These are phyloP conservation scores for Botrytis byssoidea DNA, from an alignment of 2,329 filamentous ascomycete genomes.

Conservation along the genomic window DNA sequence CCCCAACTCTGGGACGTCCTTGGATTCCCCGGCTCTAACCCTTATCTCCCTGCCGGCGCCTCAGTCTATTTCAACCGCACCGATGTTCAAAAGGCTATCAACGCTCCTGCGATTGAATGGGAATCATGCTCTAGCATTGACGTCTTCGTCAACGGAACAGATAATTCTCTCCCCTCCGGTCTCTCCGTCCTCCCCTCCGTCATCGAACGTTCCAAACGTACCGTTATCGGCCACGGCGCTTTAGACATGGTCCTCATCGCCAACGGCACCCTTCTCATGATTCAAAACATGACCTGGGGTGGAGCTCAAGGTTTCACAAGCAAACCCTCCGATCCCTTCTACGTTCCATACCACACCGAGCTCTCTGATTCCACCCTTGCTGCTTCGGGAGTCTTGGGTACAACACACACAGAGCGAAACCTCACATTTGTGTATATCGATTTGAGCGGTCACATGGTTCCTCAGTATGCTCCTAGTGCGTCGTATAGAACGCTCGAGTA, in stretches of 20 bases:
- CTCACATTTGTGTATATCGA: constrained; percentile 51
- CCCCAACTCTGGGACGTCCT: constrained; percentile 68
- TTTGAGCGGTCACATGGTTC: constrained; percentile 59
- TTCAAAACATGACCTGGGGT: constrained; percentile 69
- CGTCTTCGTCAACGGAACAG: constrained; percentile 49
- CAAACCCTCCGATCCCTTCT: constrained; percentile 41
- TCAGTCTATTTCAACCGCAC: constrained; percentile 61
- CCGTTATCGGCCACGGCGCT: constrained; percentile 68
- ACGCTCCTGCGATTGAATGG: constrained; percentile 62
- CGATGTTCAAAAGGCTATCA: constrained; percentile 61
- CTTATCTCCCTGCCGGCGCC: constrained; percentile 62
- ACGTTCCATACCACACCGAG: constrained; percentile 59
- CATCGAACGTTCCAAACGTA: constrained; percentile 70
- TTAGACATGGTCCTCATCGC: constrained; percentile 57
- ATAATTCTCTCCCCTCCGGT: constrained; percentile 54
- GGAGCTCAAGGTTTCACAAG: constrained; percentile 57
- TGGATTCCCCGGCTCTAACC: constrained; percentile 58
- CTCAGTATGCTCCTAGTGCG: constrained; percentile 66
- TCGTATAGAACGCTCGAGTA: constrained; percentile 74
- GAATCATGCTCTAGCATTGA: constrained; percentile 50
- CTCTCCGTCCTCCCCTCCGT: constrained; percentile 64
- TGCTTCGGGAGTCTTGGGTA: constrained; percentile 67
- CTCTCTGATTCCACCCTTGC: constrained; percentile 65
- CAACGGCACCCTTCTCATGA: constrained; percentile 57
- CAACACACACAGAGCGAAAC: constrained; percentile 69